A percentile compares a stretch with the other conserved stretches of the same genome.
phyloP scores from a whole-genome alignment of 345 rosid genomes.

The Moricandia moricandioides region DNA sequence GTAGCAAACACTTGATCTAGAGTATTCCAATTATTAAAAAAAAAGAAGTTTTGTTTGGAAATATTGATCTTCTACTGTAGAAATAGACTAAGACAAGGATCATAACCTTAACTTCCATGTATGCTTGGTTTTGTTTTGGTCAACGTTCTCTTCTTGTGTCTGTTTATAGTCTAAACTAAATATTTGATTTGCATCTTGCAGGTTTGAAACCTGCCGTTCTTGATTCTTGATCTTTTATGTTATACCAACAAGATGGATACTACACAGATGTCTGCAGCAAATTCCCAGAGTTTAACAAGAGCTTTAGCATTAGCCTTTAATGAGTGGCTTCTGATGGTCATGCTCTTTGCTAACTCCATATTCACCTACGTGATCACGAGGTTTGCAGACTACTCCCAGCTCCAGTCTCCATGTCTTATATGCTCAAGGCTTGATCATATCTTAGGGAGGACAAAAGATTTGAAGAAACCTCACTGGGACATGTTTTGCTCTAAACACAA shows the following conservation, averaged over 20 bases:
- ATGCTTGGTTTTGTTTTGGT: constrained; percentile 15
- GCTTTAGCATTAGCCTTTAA: constrained; percentile 65
- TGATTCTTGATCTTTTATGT: constrained; percentile 21
- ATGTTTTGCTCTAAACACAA: constrained; percentile 74
- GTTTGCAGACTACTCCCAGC: constrained; percentile 55
- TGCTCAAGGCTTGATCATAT: constrained; percentile 92
- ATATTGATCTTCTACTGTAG: background rate
- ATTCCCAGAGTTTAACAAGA: constrained; percentile 44
- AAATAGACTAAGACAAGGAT: background rate
- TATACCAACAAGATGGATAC: constrained; percentile 43
- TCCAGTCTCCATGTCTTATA: constrained; percentile 72
- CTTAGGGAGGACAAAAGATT: constrained; percentile 42
- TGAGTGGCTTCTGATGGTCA: constrained; percentile 75
- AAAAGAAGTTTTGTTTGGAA: background rate
- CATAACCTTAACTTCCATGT: background rate
- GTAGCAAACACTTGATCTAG: background rate
- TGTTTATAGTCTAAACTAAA: background rate
- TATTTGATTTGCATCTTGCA: constrained; percentile 26
- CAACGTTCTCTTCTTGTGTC: constrained; percentile 26
- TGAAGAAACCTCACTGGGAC: constrained; percentile 57
- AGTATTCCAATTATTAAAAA: background rate
- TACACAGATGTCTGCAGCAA: constrained; percentile 42
- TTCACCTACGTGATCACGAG: constrained; percentile 60
- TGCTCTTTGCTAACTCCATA: constrained; percentile 65
- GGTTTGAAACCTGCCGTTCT: constrained; percentile 20